Percentiles rank a stretch among this genome's conserved stretches.
These are phyloP conservation scores for Penicillium alfredii DNA, from an alignment of 495 filamentous ascomycete species.

Conservation along the genomic window DNA sequence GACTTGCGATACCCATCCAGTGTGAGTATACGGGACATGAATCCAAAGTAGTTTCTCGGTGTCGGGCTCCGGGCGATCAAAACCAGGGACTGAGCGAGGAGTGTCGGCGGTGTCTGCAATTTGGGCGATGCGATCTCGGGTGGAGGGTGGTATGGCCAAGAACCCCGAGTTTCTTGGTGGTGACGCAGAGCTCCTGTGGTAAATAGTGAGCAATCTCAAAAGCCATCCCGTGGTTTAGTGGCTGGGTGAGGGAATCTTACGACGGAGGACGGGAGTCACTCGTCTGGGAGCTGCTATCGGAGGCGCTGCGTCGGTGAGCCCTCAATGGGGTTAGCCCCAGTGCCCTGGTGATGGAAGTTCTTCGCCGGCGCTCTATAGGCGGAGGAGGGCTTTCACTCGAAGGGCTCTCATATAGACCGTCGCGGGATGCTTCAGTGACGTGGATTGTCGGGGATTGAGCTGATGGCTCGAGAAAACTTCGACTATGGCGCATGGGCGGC, in stretches of 20 bases:
- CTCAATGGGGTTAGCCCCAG: slow-evolving; percentile 9
- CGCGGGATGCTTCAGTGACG: slow-evolving; percentile 23
- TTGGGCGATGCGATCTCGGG: slow-evolving; percentile 24
- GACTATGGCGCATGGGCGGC: slow-evolving; percentile 19
- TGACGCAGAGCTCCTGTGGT: slow-evolving; percentile 12
- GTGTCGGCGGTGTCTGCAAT: slow-evolving; percentile 16
- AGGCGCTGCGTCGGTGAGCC: slow-evolving; percentile 12
- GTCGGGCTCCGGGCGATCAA: slow-evolving; percentile 35
- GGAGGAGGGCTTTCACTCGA: slow-evolving; percentile 19
- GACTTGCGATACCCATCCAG: slow-evolving; percentile 53
- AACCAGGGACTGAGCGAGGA: slow-evolving; percentile 29
- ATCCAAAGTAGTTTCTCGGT: slow-evolving; percentile 57
- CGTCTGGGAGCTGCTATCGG: slow-evolving; percentile 15
- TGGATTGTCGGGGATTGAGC: slow-evolving; percentile 28
- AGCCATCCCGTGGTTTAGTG: too few species aligned
- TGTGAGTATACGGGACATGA: slow-evolving; percentile 60
- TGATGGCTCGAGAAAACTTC: slow-evolving; percentile 18
- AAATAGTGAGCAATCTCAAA: not conserved
- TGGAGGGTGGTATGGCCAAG: slow-evolving; percentile 22
- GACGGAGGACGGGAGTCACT: slow-evolving; percentile 17
- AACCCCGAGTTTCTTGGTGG: slow-evolving; percentile 18
- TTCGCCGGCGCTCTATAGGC: slow-evolving; percentile 4
- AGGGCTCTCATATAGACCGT: slow-evolving; percentile 20
- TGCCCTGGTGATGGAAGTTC: slow-evolving; percentile 6
- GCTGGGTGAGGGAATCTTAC: slow-evolving; percentile 12